Evolutionary conservation across 2,329 filamentous ascomycete genomes (phyloP).

Genomic region (Myriosclerotinia scirpicola): DNA sequence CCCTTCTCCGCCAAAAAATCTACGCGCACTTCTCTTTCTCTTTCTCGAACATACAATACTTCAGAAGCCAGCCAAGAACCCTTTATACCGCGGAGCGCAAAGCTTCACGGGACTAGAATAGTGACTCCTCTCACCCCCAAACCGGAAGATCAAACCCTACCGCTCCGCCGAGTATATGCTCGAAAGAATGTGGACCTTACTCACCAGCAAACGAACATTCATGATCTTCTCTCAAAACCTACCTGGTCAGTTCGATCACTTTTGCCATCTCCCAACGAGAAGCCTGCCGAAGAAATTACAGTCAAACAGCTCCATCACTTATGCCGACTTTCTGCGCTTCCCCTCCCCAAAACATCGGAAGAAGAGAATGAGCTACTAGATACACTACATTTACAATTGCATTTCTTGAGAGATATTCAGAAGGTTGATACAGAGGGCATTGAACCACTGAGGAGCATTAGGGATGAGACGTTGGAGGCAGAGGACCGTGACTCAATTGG

Average conservation of each 20-base stretch:
- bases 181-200: background rate
- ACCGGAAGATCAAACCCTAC: conserved; percentile 11
- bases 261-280: conserved; percentile 48
- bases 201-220: conserved; percentile 25
- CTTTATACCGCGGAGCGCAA: conserved; percentile 13
- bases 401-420: conserved; percentile 88
- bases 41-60: conserved; percentile 7
- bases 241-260: conserved; percentile 83
- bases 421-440: conserved; percentile 71
- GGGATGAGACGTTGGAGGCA: conserved; percentile 70
- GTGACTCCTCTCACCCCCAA: background rate
- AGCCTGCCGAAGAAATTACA: conserved; percentile 46
- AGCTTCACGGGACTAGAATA: conserved; percentile 18
- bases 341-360: conserved; percentile 59
- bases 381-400: conserved; percentile 77
- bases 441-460: conserved; percentile 72
- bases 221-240: conserved; percentile 63
- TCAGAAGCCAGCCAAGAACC: background rate
- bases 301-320: conserved; percentile 75
- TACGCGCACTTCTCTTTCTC: background rate
- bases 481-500: conserved; percentile 58
- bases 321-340: conserved; percentile 84
- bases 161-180: conserved; percentile 9
- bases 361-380: conserved; percentile 71
- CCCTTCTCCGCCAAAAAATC: background rate